Conservation (phyloP, 371 early-diverging fungal species). For the Mortierella sp. region DNA sequence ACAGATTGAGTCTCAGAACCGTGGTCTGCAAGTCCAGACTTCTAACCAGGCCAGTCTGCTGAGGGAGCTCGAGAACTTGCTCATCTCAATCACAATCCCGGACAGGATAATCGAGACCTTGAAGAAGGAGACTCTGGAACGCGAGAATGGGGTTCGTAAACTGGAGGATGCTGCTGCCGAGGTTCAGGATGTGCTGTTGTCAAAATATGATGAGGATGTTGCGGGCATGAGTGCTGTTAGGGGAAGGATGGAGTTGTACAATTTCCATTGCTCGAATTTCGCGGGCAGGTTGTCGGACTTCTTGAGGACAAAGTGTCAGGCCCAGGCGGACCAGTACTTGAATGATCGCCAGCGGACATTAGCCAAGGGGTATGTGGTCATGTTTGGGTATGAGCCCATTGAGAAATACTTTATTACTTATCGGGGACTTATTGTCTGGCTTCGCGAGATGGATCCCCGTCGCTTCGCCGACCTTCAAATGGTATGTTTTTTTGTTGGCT, state of each 20-base stretch:
- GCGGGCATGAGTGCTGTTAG: constrained; percentile 83
- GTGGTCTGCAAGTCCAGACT: constrained; percentile 89
- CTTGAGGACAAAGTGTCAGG: constrained; percentile 63
- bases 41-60: constrained; percentile 88
- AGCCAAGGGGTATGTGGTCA: constrained; percentile 58
- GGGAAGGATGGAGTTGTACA: constrained; percentile 84
- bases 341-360: constrained; percentile 67
- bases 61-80: constrained; percentile 83
- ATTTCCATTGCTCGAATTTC: constrained; percentile 84
- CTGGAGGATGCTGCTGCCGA: constrained; percentile 86
- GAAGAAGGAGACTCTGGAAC: constrained; percentile 87
- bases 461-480: constrained; percentile 89
- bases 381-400: constrained; percentile 76
- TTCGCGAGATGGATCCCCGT: constrained; percentile 91
- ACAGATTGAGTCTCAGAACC: constrained; percentile 93
- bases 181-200: constrained; percentile 83
- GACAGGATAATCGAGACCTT: constrained; percentile 80
- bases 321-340: constrained; percentile 68
- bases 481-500: constrained; percentile 56
- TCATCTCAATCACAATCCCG: constrained; percentile 80
- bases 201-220: constrained; percentile 77
- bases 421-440: constrained; percentile 91
- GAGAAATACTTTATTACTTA: constrained; percentile 85
- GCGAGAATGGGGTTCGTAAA: constrained; percentile 78
- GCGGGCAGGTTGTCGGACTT: constrained; percentile 83